Percentiles rank a stretch among this genome's conserved stretches.
phyloP scores from a whole-genome alignment of 2,329 filamentous ascomycete genomes.

The Ophiocordyceps australis region DNA sequence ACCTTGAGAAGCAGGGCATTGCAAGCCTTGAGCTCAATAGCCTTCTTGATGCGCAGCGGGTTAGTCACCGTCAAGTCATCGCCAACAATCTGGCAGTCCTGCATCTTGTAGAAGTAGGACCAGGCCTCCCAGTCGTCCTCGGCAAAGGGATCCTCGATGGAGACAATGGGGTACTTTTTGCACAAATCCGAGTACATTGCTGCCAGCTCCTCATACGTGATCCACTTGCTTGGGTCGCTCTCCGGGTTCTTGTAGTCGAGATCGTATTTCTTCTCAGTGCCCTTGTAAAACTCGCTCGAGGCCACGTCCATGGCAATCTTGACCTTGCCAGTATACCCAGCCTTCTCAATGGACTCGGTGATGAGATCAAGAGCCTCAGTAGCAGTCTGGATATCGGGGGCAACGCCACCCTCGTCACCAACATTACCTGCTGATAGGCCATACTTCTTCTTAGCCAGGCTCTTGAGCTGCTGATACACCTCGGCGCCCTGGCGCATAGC shows the following conservation, averaged over 20 bases:
- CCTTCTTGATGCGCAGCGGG: conserved; percentile 98
- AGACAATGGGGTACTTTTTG: conserved; percentile 96
- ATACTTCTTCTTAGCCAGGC: conserved; percentile 97
- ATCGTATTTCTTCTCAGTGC: conserved; percentile 96
- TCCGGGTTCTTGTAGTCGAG: conserved; percentile 99
- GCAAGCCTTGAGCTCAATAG: conserved; percentile 96
- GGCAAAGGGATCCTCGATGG: conserved; percentile 96
- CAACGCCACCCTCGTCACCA: conserved; percentile 98
- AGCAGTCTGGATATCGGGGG: conserved; percentile 92
- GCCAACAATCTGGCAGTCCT: conserved; percentile 94
- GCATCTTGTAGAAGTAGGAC: conserved; percentile 99
- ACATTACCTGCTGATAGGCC: conserved; percentile 98
- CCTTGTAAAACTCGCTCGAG: conserved; percentile 99
- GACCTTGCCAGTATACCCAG: conserved; percentile 89
- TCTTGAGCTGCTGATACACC: conserved; percentile 96
- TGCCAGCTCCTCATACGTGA: conserved; percentile 95
- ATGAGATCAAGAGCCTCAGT: conserved; percentile 96
- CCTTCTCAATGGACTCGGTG: conserved; percentile 80
- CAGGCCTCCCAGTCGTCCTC: conserved; percentile 99
- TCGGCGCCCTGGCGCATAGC: conserved; percentile 91
- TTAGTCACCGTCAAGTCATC: conserved; percentile 99
- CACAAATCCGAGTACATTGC: conserved; percentile 73
- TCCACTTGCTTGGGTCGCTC: conserved; percentile 89
- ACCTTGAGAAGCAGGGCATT: conserved; percentile 98
- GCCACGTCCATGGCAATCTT: conserved; percentile 99